phyloP scores from a whole-genome alignment of 805 yeast species.

The Saccharomycopsis sp. region DNA sequence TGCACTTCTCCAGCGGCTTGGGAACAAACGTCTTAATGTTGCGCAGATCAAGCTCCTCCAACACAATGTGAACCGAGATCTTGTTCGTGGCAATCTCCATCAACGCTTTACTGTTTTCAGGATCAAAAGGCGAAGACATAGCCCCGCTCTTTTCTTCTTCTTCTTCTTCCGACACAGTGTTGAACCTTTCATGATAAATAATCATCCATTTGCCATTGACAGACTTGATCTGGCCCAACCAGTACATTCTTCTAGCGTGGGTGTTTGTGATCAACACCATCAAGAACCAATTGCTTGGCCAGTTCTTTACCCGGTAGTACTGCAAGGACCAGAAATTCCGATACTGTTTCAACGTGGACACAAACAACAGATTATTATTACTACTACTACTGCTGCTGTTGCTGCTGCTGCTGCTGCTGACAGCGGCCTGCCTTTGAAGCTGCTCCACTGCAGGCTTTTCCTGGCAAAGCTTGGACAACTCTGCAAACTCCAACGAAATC shows the following conservation, averaged over 20 bases:
- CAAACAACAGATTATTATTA: neutral
- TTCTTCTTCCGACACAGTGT: neutral
- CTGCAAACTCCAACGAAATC: constrained; percentile 8
- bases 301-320: constrained; percentile 14
- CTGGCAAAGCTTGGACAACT: constrained; percentile 13
- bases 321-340: constrained; percentile 18
- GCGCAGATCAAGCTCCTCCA: constrained; percentile 13
- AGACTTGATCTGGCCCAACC: constrained; percentile 19
- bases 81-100: constrained; percentile 12
- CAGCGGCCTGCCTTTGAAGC: neutral
- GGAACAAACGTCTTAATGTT: constrained; percentile 12
- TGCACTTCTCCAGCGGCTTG: neutral
- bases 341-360: neutral
- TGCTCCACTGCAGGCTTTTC: no score
- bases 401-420: neutral
- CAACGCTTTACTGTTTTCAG: constrained; percentile 4
- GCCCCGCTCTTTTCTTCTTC: neutral
- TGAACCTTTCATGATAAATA: neutral
- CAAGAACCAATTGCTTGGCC: constrained; percentile 21
- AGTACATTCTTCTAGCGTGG: constrained; percentile 5
- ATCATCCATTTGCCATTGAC: constrained; percentile 14
- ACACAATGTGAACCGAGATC: constrained; percentile 17
- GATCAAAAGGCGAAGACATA: constrained; percentile 1
- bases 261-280: constrained; percentile 10
- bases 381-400: neutral